A percentile compares a stretch with the other conserved stretches of the same genome.
Conservation (phyloP, 2,329 filamentous ascomycete genomes). For the Exophiala calicioides region DNA sequence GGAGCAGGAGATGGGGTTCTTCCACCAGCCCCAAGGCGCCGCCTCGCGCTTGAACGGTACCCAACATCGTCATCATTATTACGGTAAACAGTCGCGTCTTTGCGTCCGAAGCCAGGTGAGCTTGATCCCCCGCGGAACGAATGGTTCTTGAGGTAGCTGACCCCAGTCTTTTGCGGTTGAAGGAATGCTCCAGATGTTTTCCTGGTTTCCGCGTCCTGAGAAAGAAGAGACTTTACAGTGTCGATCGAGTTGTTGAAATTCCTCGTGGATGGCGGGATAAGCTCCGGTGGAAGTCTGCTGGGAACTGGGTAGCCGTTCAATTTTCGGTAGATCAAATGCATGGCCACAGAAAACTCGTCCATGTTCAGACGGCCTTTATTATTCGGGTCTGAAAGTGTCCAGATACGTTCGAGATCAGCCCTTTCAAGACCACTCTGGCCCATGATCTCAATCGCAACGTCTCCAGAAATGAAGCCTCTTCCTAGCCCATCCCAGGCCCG, state of each 20-base stretch:
- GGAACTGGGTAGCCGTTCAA: conserved; percentile 94
- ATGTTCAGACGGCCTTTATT: conserved; percentile 93
- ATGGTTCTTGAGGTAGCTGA: conserved; percentile 94
- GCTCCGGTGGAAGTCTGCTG: conserved; percentile 80
- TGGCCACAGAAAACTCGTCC: conserved; percentile 96
- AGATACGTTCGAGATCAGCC: conserved; percentile 84
- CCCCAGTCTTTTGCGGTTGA: conserved; percentile 93
- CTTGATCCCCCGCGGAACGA: conserved; percentile 74
- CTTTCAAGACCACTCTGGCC: conserved; percentile 93
- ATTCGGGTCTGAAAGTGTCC: conserved; percentile 90
- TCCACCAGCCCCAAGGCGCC: conserved; percentile 69
- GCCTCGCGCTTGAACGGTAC: conserved; percentile 90
- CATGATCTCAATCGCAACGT: conserved; percentile 94
- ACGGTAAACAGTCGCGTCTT: conserved; percentile 94
- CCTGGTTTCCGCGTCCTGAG: conserved; percentile 82
- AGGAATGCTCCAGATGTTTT: conserved; percentile 88
- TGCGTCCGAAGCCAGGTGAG: conserved; percentile 64
- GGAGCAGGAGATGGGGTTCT: conserved; percentile 78
- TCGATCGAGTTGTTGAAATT: conserved; percentile 93
- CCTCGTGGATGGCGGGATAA: conserved; percentile 90
- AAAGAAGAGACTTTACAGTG: conserved; percentile 84
- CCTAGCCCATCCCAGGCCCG: conserved; percentile 93
- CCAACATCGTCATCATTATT: conserved; percentile 93
- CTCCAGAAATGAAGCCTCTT: conserved; percentile 88
- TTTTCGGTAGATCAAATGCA: conserved; percentile 98